phyloP scores from a whole-genome alignment of 2,329 filamentous ascomycete genomes.

The Sporothrix variecibatus region DNA sequence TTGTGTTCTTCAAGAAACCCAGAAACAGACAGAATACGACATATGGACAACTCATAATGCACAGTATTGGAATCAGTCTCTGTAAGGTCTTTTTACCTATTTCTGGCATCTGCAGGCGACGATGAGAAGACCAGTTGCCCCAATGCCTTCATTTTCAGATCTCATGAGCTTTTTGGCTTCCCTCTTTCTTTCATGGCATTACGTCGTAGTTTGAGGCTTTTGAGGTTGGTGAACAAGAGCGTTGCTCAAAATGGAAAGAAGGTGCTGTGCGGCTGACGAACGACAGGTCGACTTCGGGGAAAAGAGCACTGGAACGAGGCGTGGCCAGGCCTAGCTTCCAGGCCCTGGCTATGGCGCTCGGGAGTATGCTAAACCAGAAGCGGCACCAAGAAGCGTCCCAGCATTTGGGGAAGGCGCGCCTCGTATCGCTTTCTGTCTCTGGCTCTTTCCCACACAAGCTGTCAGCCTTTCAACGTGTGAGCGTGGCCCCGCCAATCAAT shows the following conservation, averaged over 20 bases:
- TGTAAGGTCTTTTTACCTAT: background rate
- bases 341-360: background rate
- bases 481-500: background rate
- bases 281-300: background rate
- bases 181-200: background rate
- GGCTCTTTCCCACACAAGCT: background rate
- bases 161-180: background rate
- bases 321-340: background rate
- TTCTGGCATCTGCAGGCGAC: background rate
- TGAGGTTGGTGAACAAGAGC: background rate
- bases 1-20: background rate
- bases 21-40: background rate
- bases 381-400: background rate
- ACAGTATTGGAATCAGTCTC: background rate
- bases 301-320: background rate
- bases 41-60: background rate
- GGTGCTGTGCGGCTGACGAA: background rate
- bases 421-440: background rate
- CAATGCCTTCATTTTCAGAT: background rate
- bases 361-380: background rate
- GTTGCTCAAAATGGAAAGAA: slow-evolving; percentile 11
- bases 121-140: background rate
- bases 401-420: background rate
- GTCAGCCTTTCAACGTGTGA: slow-evolving; percentile 1
- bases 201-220: background rate